Conservation (phyloP, 2,329 filamentous ascomycete species). For the Aspergillus niger region DNA sequence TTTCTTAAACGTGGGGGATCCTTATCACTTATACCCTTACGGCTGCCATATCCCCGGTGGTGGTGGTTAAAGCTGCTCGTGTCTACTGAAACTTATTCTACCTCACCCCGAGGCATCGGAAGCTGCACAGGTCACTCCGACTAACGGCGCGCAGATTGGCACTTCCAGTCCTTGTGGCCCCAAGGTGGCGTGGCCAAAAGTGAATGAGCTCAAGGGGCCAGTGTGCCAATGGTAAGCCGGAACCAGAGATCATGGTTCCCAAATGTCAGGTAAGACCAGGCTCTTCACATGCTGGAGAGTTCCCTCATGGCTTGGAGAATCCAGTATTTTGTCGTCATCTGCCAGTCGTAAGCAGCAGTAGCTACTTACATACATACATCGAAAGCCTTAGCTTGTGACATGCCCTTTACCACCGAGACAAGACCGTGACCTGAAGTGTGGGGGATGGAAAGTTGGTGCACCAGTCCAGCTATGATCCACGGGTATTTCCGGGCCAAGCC, state of each 20-base stretch:
- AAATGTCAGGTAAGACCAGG: neutral
- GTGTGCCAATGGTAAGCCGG: constrained; percentile 13
- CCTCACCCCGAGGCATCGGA: constrained; percentile 5
- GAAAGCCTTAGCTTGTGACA: constrained; percentile 1
- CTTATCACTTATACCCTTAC: neutral
- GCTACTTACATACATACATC: neutral
- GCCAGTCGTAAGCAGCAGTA: constrained; percentile 1
- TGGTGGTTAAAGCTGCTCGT: neutral
- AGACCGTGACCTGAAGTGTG: neutral
- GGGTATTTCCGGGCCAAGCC: constrained; percentile 17
- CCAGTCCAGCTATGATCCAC: neutral
- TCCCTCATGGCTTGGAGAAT: neutral
- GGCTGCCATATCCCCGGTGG: neutral
- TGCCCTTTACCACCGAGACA: neutral
- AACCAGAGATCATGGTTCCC: constrained; percentile 6
- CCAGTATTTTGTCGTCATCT: constrained; percentile 9
- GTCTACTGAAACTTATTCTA: neutral
- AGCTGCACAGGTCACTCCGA: neutral
- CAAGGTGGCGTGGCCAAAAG: constrained; percentile 1
- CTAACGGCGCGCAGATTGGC: neutral
- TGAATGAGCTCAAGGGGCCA: neutral
- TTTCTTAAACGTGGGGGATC: neutral
- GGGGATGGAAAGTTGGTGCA: constrained; percentile 1
- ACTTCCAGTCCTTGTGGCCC: neutral
- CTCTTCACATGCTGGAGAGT: constrained; percentile 18